Evolutionary conservation across 2,329 filamentous ascomycete species (phyloP), one percentile per base, ranked within the genome.

Genomic region (Hypoxylon sp.): DNA sequence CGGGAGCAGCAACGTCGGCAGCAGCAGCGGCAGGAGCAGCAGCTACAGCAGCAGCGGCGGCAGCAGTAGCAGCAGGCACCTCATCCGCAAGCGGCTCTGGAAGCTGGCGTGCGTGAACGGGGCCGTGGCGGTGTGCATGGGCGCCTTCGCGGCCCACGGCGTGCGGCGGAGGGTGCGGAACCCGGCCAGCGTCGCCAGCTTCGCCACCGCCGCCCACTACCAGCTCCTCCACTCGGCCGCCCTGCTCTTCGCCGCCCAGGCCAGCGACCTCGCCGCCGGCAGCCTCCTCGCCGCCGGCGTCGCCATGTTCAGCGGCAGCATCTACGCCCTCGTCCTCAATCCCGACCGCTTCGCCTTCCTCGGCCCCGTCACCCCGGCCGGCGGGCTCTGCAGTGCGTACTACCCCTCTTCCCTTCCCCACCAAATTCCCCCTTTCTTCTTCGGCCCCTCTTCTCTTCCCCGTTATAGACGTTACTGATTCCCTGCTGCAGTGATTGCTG

Each of bases 71-170:
- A 49, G 20, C 42, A 29, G n/a, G n/a, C n/a, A n/a, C n/a, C n/a
- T n/a, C n/a, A n/a, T n/a, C n/a, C n/a, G n/a, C n/a, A n/a, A 20
- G 54, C 66, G 72, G 51, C 85, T 85, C 76, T 88, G 83, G 82
- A 85, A 81, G 35, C 73, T 87, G 48, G 86, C 84, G 59, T 86
- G 83, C 68, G 70, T 88, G 48, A 86, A 82, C 69, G 87, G 86
- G 72, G 87, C 85, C 8, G 75, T 81, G 3, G 81, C 82, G 68
- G 86, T 89, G 45, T 78, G 77, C 13, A 71, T 88, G 52, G 87
- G 87, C 26, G 87, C 87, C 0, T 90, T 89, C 72, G 87, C 87
- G 29, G 85, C 86, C 10, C 87, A 90, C 69, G 86, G 86, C 9
- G 76, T 89, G 35, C 88, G 88, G 75, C 80, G 80, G 57, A 76